Base-by-base conservation (phyloP, 108 stramenopile species). In the Fistulifera pelliculosa region DNA sequence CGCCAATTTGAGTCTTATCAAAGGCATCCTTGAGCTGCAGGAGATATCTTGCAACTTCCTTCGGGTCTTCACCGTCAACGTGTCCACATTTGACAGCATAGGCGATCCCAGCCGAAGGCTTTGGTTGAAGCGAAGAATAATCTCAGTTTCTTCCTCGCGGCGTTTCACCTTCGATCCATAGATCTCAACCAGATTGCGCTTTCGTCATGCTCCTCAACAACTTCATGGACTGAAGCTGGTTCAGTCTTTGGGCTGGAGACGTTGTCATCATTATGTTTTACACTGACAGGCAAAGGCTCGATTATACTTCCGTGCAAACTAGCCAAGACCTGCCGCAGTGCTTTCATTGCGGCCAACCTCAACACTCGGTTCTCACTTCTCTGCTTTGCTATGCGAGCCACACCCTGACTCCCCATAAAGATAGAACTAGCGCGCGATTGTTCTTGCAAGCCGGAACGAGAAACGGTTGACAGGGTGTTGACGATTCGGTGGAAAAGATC, bases 1-100 rank as follows among this genome's bases (percentile, higher is more conserved):
- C 98, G 49, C 98, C 98, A 57, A 97, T 96, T 60, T 78, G 79
- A 44, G 96, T 95, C 76, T 99, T 99, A 52, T 98, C 95, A 16
- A 99, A 83, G 24, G 54, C 54, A 61, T 97, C 96, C 44, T 89
- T 82, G 59, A 90, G 73, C 26, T 84, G 64, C n/a, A 83, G 57
- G 47, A 99, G 62, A 54, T 81, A 96, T 31, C 64, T 45, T 0
- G 96, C 98, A 22, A 98, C 96, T 49, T 83, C 91, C 1, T 52
- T 68, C 1, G 96, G 91, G 50, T 86, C 88, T 25, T 74, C 61
- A 17, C 56, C 66, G 41, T 84, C 76, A 28, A 98, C 60, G 62
- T 87, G 87, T 45, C 96, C 96, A 56, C 81, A 66, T 52, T 87
- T 64, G 25, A 67, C 79, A 15, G 96, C 81, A 66, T 80, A 97